These are phyloP conservation scores for Lactifluus hygrophoroides DNA, from an alignment of 768 basidiomycete species.

Conservation along the genomic window DNA sequence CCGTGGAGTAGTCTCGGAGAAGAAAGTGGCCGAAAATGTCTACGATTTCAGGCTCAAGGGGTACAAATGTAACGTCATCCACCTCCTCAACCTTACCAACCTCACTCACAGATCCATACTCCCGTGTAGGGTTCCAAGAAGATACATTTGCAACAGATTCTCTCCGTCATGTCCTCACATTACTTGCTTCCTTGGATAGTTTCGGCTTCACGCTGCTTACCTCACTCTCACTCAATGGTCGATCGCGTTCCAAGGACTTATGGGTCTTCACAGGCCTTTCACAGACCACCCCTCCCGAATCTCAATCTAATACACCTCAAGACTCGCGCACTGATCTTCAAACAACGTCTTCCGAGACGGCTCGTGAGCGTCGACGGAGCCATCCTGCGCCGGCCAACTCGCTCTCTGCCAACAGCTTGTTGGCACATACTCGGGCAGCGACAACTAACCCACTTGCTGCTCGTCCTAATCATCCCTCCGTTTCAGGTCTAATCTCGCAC, in stretches of 20 bases:
- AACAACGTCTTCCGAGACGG: not conserved
- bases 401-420: not conserved
- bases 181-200: conserved; percentile 57
- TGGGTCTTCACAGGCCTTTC: conserved; percentile 65
- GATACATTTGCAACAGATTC: conserved; percentile 71
- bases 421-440: conserved; percentile 12
- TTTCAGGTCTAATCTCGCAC: conserved; percentile 22
- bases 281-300: conserved; percentile 28
- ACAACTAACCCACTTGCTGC: conserved; percentile 12
- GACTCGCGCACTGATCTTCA: conserved; percentile 31
- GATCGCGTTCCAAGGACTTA: conserved; percentile 65
- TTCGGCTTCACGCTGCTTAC: conserved; percentile 61
- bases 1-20: conserved; percentile 68
- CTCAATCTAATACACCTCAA: conserved; percentile 28
- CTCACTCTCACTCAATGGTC: conserved; percentile 63
- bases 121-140: conserved; percentile 60
- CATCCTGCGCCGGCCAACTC: conserved; percentile 1
- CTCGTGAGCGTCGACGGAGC: conserved; percentile 10
- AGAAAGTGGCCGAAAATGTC: conserved; percentile 60
- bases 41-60: conserved; percentile 80
- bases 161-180: conserved; percentile 56
- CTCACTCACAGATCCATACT: not conserved
- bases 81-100: conserved; percentile 15
- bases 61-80: conserved; percentile 53
- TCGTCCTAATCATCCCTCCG: conserved; percentile 9